Conservation (phyloP, 352 stramenopile genomes). For the Pythium scleroteichum region DNA sequence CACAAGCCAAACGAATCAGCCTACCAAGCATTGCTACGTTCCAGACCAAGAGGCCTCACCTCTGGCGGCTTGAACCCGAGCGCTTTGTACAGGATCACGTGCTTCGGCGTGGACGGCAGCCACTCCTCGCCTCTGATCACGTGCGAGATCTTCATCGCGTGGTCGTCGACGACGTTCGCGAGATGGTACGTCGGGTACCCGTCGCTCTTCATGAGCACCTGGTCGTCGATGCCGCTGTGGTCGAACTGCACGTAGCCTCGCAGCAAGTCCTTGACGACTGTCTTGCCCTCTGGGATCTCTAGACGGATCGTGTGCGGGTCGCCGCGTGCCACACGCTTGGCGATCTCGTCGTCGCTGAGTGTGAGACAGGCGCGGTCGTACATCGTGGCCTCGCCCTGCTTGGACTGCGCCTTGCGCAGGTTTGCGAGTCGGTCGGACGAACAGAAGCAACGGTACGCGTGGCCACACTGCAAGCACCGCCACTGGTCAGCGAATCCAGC, state of each 20-base stretch:
- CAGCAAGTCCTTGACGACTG: constrained; percentile 95
- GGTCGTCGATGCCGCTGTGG: constrained; percentile 88
- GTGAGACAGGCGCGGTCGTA: constrained; percentile 97
- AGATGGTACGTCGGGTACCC: constrained; percentile 93
- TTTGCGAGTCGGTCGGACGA: constrained; percentile 94
- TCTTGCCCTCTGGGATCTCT: constrained; percentile 92
- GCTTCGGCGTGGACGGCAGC: constrained; percentile 91
- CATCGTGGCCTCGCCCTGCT: constrained; percentile 91
- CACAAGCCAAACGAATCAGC: too few species aligned
- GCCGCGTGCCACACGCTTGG: constrained; percentile 83
- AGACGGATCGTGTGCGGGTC: constrained; percentile 94
- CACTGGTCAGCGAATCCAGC: background rate
- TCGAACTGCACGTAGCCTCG: constrained; percentile 93
- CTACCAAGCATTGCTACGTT: too few species aligned
- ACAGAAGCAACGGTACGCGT: constrained; percentile 98
- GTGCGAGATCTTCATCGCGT: constrained; percentile 96
- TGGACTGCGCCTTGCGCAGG: constrained; percentile 87
- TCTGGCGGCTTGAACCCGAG: constrained; percentile 72
- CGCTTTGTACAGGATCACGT: constrained; percentile 90
- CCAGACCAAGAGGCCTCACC: too few species aligned
- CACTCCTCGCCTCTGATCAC: constrained; percentile 97
- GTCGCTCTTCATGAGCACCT: constrained; percentile 93
- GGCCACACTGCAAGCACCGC: constrained; percentile 53
- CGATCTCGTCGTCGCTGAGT: constrained; percentile 87
- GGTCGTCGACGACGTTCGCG: constrained; percentile 96